Evolutionary conservation across 352 stramenopile species (phyloP).

Genomic region (Globisporangium megalacanthum): DNA sequence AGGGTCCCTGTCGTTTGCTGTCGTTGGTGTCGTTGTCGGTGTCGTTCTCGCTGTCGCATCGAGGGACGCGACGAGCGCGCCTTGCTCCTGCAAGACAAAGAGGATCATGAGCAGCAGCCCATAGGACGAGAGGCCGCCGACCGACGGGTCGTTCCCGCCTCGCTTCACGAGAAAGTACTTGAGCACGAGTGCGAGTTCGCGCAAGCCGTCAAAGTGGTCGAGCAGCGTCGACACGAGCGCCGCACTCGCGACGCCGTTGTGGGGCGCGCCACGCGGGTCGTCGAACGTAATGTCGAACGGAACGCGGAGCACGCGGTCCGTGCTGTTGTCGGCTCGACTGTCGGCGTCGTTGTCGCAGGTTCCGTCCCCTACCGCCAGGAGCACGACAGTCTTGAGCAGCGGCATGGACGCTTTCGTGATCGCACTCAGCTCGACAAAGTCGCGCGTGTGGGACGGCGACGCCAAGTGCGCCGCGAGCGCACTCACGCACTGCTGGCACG

Average conservation of each 20-base stretch:
- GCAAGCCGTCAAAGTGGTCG: constrained; percentile 67
- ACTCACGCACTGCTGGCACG: constrained; percentile 53
- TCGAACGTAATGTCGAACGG: constrained; percentile 86
- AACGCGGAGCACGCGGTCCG: constrained; percentile 25
- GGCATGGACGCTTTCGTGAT: constrained; percentile 70
- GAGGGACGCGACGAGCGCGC: constrained; percentile 25
- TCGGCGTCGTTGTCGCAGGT: background rate
- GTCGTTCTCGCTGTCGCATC: background rate
- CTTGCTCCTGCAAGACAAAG: constrained; percentile 61
- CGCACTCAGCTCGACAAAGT: constrained; percentile 55
- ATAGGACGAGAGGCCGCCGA: constrained; percentile 88
- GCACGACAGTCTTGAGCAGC: constrained; percentile 70
- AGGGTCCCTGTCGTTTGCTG: background rate
- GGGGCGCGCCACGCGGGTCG: constrained; percentile 40
- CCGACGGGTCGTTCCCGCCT: constrained; percentile 85
- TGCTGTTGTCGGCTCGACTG: background rate
- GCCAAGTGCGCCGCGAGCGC: constrained; percentile 22
- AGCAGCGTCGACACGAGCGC: constrained; percentile 61
- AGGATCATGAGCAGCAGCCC: constrained; percentile 79
- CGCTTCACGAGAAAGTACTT: constrained; percentile 89
- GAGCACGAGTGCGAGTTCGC: constrained; percentile 81
- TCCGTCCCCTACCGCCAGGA: constrained; percentile 10
- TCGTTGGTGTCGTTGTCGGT: background rate
- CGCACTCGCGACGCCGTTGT: constrained; percentile 75
- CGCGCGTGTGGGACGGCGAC: constrained; percentile 1